These are phyloP conservation scores for Blastobotrys ciferrii DNA, from an alignment of 1,139 yeast genomes.

Conservation along the genomic window DNA sequence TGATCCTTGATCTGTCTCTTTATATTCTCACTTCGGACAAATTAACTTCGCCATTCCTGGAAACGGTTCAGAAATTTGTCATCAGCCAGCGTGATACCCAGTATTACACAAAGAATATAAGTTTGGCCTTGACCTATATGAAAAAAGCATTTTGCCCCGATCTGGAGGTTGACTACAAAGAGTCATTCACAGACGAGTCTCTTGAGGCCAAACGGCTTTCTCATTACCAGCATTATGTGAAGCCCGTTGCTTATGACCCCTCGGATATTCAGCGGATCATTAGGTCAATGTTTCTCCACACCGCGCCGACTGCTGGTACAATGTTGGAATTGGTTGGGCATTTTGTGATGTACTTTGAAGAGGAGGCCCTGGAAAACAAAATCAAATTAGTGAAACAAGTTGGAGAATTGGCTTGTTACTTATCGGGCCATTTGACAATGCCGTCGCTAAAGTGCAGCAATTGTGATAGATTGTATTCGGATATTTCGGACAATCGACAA, in stretches of 20 bases:
- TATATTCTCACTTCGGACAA: not conserved
- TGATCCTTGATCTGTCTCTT: not conserved
- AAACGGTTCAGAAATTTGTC: not conserved
- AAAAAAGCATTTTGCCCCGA: not conserved
- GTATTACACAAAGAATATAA: slow-evolving; percentile 1
- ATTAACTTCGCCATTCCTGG: not conserved
- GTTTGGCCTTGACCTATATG: not conserved
- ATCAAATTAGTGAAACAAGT: slow-evolving; percentile 10
- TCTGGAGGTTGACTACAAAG: slow-evolving; percentile 1
- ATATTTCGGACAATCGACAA: slow-evolving; percentile 2
- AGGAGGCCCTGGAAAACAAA: slow-evolving; percentile 11
- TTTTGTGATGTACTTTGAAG: slow-evolving; percentile 9
- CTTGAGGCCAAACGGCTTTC: not conserved
- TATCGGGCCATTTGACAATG: slow-evolving; percentile 13
- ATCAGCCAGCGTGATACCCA: slow-evolving; percentile 1
- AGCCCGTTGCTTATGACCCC: not conserved
- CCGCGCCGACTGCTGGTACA: slow-evolving; percentile 4
- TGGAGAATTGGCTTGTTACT: slow-evolving; percentile 16
- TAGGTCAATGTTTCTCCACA: slow-evolving; percentile 2
- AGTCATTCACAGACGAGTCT: not conserved
- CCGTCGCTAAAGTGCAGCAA: slow-evolving; percentile 9
- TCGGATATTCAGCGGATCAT: not conserved
- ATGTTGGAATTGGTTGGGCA: slow-evolving; percentile 5
- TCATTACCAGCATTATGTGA: not conserved
- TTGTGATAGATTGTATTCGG: slow-evolving; percentile 5